These are phyloP conservation scores for Bryoglossum gracile DNA, from an alignment of 495 filamentous ascomycete genomes.

Conservation along the genomic window DNA sequence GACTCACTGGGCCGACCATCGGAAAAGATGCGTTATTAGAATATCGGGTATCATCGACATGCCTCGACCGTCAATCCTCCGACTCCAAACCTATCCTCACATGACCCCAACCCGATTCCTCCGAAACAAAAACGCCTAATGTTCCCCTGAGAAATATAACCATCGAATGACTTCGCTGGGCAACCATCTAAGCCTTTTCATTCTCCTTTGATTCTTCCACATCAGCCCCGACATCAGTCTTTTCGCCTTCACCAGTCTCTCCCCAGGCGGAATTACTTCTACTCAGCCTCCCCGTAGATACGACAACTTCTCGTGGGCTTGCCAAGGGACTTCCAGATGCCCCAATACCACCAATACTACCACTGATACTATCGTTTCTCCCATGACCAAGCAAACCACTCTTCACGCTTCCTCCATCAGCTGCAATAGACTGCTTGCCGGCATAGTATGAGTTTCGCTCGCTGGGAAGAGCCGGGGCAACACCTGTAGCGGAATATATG, in stretches of 20 bases:
- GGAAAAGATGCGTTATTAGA: constrained; percentile 7
- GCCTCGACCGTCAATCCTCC: constrained; percentile 4
- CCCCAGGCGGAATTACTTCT: constrained; percentile 49
- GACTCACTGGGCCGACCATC: background rate
- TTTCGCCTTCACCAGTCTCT: constrained; percentile 10
- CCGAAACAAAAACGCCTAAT: constrained; percentile 1
- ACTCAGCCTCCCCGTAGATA: constrained; percentile 24
- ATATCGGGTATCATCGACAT: constrained; percentile 10
- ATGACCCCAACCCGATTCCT: background rate
- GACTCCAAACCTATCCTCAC: background rate
- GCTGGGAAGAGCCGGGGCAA: constrained; percentile 53
- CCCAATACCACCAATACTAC: constrained; percentile 57
- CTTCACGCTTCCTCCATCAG: constrained; percentile 71
- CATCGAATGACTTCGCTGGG: background rate
- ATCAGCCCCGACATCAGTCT: constrained; percentile 6
- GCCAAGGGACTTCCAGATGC: constrained; percentile 51
- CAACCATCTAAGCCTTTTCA: constrained; percentile 4
- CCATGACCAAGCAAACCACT: constrained; percentile 71
- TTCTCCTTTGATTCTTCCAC: constrained; percentile 6
- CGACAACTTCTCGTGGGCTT: constrained; percentile 16
- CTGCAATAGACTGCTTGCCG: constrained; percentile 50
- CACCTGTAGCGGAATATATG: constrained; percentile 75
- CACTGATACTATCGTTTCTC: constrained; percentile 72
- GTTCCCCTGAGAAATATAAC: background rate
- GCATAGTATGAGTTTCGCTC: constrained; percentile 80